Base-by-base conservation (phyloP, 306 rosid genomes). In the Oemleria cerasiformis region DNA sequence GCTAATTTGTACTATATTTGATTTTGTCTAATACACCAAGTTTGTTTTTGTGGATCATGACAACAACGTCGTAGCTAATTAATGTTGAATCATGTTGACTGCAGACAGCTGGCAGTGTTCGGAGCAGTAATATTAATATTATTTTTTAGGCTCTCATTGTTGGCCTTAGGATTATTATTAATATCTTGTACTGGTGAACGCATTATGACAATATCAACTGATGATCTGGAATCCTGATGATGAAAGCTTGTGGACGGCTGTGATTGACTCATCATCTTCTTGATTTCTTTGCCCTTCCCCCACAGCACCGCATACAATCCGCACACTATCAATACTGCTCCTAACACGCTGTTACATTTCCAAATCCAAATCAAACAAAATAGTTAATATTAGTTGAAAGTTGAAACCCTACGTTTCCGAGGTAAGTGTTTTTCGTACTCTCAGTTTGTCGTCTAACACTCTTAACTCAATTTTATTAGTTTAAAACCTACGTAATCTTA, bases 201-300 rank as follows among this genome's bases (percentile, higher is more conserved):
- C 73, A 53, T 5, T 19, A 47, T 19, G 10, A 69, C 63, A 20
- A 53, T 54, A n/a, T 69, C 73, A 54, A 69, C 17, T 54, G 42
- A 56, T 54, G 42, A 56, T 9, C 64, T 40, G 2, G 64, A 41
- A 13, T 19, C 51, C 15, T 69, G 73, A 30, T 53, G 73, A 69
- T 69, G 63, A 14, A 40, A 54, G 51, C 15, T 40, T 39, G 41
- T 15, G 19, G 73, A 53, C 9, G 66, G 66, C 6, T 53, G 23
- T 9, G 51, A 54, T 4, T 54, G 20, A 54, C 19, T 54, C 60
- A 51, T 19, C 60, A 51, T 39, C 50, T 53, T 68, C 50, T 54
- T 23, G 8, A 54, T 53, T 45, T 69, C 73, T 69, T 69, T 54
- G 63, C 63, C 36, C 23, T 69, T 69, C 25, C 73, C 73, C 73